These are phyloP conservation scores for Plantago elongata DNA, from an alignment of 257 asterid species.

Conservation along the genomic window DNA sequence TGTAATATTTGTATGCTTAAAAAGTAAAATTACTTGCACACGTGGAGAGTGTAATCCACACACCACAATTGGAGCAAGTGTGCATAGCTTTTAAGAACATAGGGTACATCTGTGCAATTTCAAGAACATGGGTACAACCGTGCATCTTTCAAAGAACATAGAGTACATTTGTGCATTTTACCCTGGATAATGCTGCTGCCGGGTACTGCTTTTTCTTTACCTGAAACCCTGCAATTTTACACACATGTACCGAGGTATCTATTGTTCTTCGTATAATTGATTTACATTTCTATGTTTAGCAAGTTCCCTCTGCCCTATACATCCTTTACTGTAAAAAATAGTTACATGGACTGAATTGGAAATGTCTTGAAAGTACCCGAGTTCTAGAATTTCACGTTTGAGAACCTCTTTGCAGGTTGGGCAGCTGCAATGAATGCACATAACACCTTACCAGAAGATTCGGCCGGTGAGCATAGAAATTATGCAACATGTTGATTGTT, in stretches of 20 bases:
- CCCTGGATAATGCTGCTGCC: no score
- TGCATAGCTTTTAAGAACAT: no score
- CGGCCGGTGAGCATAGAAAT: slow-evolving; percentile 52
- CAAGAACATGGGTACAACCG: no score
- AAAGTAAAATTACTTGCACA: no score
- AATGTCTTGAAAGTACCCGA: background rate
- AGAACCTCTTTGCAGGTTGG: slow-evolving; percentile 59
- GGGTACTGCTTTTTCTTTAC: slow-evolving; percentile 7
- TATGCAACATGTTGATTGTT: background rate
- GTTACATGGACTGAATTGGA: slow-evolving; percentile 11
- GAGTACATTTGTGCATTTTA: no score
- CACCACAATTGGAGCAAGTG: no score
- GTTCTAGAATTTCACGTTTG: slow-evolving; percentile 16
- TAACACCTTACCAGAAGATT: slow-evolving; percentile 71
- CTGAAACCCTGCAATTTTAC: slow-evolving; percentile 5
- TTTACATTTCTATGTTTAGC: background rate
- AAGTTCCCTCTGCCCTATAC: background rate
- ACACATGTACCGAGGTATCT: slow-evolving; percentile 6
- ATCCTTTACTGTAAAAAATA: slow-evolving; percentile 8
- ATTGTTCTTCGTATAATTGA: background rate
- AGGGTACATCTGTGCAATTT: no score
- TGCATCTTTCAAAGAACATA: no score
- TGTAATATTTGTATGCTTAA: no score
- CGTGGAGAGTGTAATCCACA: no score
- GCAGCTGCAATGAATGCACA: slow-evolving; percentile 61